Evolutionary conservation across 257 asterid genomes (phyloP), one percentile per base, ranked within the genome.

Genomic region (Orobanche coerulescens): DNA sequence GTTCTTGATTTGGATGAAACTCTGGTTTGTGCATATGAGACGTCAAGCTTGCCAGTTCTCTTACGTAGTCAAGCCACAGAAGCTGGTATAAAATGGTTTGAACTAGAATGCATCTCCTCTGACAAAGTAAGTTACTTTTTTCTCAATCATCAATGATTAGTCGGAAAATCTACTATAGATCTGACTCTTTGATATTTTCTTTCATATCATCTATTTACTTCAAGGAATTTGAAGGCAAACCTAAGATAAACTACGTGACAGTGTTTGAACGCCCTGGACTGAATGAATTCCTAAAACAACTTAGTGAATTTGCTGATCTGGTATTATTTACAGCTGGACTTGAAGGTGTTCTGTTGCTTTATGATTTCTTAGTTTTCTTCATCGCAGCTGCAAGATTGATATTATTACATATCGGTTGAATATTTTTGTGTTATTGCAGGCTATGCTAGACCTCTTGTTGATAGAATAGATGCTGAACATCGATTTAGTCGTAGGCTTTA

Each of bases 1-100:
- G 96, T 89, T 74, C 94, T 89, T 68, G 95, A 89, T 77, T 78
- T 89, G 84, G 96, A 89, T 82, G 96, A 89, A 77, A 89, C 96
- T 64, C 79, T 85, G 59, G 84, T 89, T 12, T 89, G 95, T 80
- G 94, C 96, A 19, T 89, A 80, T 36, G 96, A 89, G 80, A 80
- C 96, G 7, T 84, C 88, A 62, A 84, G 87, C 73, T 74, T 89
- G 72, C 96, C 95, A 44, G 73, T 80, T 51, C 63, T 65, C 26
- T 63, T 85, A 70, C 83, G 94, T 62, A 80, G 73, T 79, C 94
- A 82, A 67, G 96, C 96, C 67, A 82, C 87, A 53, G 95, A 84
- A 57, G 96, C 89, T 71, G 96, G 96, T 66, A 51, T 89, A 68
- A 79, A 82, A 53, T 89, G 96, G 87, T 86, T 89, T 70, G 96